Evolutionary conservation across 2,329 filamentous ascomycete genomes (phyloP), one percentile per base, ranked within the genome.

Genomic region (Cordyceps tenuipes): DNA sequence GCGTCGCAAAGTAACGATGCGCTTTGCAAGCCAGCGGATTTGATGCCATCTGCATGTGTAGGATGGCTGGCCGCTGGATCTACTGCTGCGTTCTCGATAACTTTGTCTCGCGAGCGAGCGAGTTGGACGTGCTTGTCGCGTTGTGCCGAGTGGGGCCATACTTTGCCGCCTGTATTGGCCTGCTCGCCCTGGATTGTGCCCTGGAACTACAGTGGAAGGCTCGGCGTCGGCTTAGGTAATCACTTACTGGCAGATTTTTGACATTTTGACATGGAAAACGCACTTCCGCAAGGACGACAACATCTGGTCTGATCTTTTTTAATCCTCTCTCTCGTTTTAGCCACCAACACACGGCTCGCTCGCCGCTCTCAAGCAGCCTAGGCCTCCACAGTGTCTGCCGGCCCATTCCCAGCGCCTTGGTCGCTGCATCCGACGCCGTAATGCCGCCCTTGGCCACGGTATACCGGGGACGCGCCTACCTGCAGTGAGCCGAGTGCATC

Each of bases 391-490:
- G 82, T 63, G 5, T 79, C 75, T 52, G 70, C 73, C 76, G 72
- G 62, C 77, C 79, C 69, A 84, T 79, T 36, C 70, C 71, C 21
- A 85, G 65, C 0, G 77, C 79, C 57, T 83, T 83, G 0, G 79
- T 83, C 0, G 82, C 82, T 55, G 78, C 77, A 63, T 85, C 82
- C 0, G 80, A 83, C 1, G 78, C 81, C 0, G 82, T 84, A 60
- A 85, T 84, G 23, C 82, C 82, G 0, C 82, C 82, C 70, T 81
- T 85, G 3, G 81, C 81, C 66, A 85, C 81, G 3, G 84, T 68
- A 66, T 83, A 85, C 60, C 80, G 70, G 9, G 82, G 82, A 19
- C 76, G 74, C 71, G 1, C 80, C 79, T 55, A 83, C 82, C n/a
- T 76, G 72, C 44, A 84, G 67, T 57, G 76, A 79, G 19, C 74